phyloP scores from a whole-genome alignment of 2,329 filamentous ascomycete species.

The Calcarisporium arbuscula region DNA sequence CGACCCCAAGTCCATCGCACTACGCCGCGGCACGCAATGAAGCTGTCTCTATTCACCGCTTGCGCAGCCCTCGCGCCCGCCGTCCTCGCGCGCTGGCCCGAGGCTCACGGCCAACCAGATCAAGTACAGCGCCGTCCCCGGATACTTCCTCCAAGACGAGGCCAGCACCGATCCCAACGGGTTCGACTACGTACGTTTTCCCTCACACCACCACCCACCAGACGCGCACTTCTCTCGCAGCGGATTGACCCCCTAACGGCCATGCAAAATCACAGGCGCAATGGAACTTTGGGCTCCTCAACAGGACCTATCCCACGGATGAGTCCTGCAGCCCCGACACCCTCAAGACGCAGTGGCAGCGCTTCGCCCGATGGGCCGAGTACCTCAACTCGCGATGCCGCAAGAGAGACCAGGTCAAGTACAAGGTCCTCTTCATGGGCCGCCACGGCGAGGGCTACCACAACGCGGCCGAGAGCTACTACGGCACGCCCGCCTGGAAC shows the following conservation, averaged over 20 bases:
- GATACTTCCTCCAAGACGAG: conserved; percentile 61
- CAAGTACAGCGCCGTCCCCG: conserved; percentile 53
- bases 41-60: conserved; percentile 21
- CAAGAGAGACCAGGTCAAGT: conserved; percentile 40
- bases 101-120: conserved; percentile 35
- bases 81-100: conserved; percentile 23
- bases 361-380: conserved; percentile 53
- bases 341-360: conserved; percentile 55
- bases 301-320: conserved; percentile 55
- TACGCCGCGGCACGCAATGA: conserved; percentile 21
- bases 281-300: conserved; percentile 60
- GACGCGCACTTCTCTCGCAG: neutral
- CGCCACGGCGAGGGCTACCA: conserved; percentile 65
- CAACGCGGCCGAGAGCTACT: conserved; percentile 57
- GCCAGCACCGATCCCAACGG: conserved; percentile 43
- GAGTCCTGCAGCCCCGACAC: conserved; percentile 28
- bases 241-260: neutral
- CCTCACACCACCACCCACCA: neutral
- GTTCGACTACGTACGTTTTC: conserved; percentile 59
- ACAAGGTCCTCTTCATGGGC: conserved; percentile 62
- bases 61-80: conserved; percentile 21
- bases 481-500: conserved; percentile 65
- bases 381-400: conserved; percentile 40
- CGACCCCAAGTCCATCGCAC: too few species aligned
- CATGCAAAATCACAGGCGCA: conserved; percentile 35